phyloP scores from a whole-genome alignment of 306 rosid genomes.

The Gillenia trifoliata region DNA sequence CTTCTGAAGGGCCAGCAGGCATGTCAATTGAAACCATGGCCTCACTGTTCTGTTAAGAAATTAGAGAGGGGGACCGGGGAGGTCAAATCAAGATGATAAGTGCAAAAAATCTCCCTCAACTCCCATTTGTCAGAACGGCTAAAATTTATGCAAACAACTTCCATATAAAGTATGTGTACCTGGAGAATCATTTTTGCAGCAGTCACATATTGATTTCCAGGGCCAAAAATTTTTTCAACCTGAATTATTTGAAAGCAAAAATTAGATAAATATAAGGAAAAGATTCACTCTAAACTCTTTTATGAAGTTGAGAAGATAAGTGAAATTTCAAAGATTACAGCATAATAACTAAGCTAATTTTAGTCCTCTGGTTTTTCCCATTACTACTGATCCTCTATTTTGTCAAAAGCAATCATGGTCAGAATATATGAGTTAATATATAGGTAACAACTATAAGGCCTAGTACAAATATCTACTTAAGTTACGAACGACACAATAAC shows the following conservation, averaged over 20 bases:
- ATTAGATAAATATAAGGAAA: neutral
- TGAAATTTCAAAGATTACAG: neutral
- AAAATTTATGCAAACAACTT: neutral
- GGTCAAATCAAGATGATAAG: neutral
- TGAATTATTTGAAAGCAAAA: conserved; percentile 26
- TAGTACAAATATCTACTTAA: neutral
- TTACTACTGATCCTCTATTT: neutral
- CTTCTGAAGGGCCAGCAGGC: conserved; percentile 99
- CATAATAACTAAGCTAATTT: neutral
- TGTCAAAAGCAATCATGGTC: neutral
- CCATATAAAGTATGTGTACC: conserved; percentile 45
- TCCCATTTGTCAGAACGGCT: neutral
- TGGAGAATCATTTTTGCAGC: conserved; percentile 99
- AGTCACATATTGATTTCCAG: conserved; percentile 97
- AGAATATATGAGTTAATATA: neutral
- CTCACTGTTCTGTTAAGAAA: conserved; percentile 74
- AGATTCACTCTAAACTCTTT: neutral
- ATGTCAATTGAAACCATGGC: conserved; percentile 98
- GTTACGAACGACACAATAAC: neutral
- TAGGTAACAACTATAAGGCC: conserved; percentile 2
- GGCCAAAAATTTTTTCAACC: conserved; percentile 94
- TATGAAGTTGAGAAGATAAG: neutral
- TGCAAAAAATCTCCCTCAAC: neutral
- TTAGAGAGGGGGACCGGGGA: too few relatives aligned
- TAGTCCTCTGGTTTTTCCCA: neutral